A percentile compares a stretch with the other conserved stretches of the same genome.
phyloP scores from a whole-genome alignment of 192 early-diverging fungal genomes.

The Podila epigama region DNA sequence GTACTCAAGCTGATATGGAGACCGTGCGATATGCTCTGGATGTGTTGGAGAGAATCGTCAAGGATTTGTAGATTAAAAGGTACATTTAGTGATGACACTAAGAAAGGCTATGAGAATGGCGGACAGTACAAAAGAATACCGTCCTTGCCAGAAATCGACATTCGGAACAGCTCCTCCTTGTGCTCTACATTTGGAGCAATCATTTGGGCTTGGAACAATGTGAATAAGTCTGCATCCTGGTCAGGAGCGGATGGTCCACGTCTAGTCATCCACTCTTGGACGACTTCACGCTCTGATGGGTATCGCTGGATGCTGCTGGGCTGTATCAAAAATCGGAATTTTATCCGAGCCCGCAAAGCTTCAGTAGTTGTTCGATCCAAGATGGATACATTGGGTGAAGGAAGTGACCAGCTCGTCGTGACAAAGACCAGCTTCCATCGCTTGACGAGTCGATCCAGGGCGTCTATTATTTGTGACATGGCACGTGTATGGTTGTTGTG shows the following conservation, averaged over 20 bases:
- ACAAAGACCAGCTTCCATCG: constrained; percentile 27
- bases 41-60: constrained; percentile 22
- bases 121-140: constrained; percentile 18
- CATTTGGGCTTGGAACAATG: constrained; percentile 43
- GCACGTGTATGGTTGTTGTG: constrained; percentile 10
- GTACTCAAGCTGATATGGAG: constrained; percentile 27
- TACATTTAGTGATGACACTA: neutral
- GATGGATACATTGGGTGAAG: neutral
- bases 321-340: constrained; percentile 35
- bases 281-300: constrained; percentile 4
- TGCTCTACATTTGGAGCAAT: neutral
- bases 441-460: constrained; percentile 7
- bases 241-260: neutral
- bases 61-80: neutral
- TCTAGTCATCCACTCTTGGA: constrained; percentile 14
- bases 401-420: constrained; percentile 24
- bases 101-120: neutral
- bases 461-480: constrained; percentile 12
- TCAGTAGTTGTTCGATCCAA: constrained; percentile 26
- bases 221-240: neutral
- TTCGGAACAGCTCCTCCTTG: constrained; percentile 15
- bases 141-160: constrained; percentile 17
- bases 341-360: constrained; percentile 11
- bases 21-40: constrained; percentile 27
- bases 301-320: constrained; percentile 15